These are phyloP conservation scores for Lathyrus aphaca DNA, from an alignment of 306 rosid species.

Conservation along the genomic window DNA sequence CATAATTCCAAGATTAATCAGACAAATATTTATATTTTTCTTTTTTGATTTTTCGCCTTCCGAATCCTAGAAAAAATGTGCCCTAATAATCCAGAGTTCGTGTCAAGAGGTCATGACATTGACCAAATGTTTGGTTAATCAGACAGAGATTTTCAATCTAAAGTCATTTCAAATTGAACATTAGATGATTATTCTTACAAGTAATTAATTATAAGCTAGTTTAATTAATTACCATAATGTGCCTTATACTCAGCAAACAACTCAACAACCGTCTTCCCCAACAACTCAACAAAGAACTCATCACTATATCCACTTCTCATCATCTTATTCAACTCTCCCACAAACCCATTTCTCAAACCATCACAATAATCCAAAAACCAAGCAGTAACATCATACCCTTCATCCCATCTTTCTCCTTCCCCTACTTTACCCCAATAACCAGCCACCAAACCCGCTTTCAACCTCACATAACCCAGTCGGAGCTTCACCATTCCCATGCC, in stretches of 20 bases:
- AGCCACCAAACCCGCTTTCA: slow-evolving; percentile 47
- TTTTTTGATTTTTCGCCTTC: no score
- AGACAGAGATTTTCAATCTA: no score
- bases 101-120: no score
- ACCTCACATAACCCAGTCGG: slow-evolving; percentile 49
- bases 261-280: slow-evolving; percentile 50
- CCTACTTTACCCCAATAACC: slow-evolving; percentile 44
- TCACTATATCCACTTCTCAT: slow-evolving; percentile 46
- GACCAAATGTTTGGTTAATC: no score
- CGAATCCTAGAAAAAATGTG: no score
- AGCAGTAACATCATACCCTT: slow-evolving; percentile 57
- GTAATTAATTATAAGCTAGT: background rate
- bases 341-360: slow-evolving; percentile 46
- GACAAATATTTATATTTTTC: no score
- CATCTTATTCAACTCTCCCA: slow-evolving; percentile 49
- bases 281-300: slow-evolving; percentile 40
- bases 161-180: no score
- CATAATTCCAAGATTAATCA: no score
- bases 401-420: slow-evolving; percentile 49
- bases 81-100: no score
- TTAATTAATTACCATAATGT: slow-evolving; percentile 32
- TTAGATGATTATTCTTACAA: no score
- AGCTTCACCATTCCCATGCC: slow-evolving; percentile 49
- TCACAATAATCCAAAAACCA: slow-evolving; percentile 58
- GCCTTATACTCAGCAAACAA: slow-evolving; percentile 63